These are phyloP conservation scores for Tilletia walkeri DNA, from an alignment of 1,284 basidiomycete species.

Conservation along the genomic window DNA sequence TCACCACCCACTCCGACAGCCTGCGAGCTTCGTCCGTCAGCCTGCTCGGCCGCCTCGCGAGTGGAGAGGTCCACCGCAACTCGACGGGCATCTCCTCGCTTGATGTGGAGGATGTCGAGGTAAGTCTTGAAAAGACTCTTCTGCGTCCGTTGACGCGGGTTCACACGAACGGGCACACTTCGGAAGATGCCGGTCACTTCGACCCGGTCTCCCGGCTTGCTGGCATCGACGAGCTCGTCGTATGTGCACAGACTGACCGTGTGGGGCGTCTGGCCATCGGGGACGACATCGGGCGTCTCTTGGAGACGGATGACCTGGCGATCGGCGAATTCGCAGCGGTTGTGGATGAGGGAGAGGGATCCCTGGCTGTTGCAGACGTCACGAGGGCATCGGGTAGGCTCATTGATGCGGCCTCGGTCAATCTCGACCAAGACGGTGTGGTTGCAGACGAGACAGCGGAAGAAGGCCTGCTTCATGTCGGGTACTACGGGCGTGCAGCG, in stretches of 20 bases:
- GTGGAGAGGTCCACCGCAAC: constrained; percentile 81
- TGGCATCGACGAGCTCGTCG: constrained; percentile 90
- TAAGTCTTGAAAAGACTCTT: constrained; percentile 97
- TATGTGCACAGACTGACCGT: constrained; percentile 94
- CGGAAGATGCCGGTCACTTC: constrained; percentile 91
- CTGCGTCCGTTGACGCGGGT: constrained; percentile 83
- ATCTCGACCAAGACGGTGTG: constrained; percentile 94
- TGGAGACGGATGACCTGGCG: constrained; percentile 91
- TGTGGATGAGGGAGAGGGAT: constrained; percentile 92
- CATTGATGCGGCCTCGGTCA: constrained; percentile 90
- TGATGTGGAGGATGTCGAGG: constrained; percentile 89
- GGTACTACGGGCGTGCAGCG: constrained; percentile 96
- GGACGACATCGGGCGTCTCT: constrained; percentile 95
- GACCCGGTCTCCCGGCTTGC: constrained; percentile 91
- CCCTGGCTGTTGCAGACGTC: constrained; percentile 83
- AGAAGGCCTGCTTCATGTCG: constrained; percentile 97
- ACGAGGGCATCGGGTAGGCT: constrained; percentile 84
- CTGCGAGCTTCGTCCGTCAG: constrained; percentile 59
- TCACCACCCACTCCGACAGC: constrained; percentile 82
- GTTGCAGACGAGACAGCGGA: constrained; percentile 92
- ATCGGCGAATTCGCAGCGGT: constrained; percentile 92
- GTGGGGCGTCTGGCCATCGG: constrained; percentile 96
- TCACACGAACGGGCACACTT: constrained; percentile 86
- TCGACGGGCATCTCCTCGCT: constrained; percentile 68
- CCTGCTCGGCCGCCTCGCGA: constrained; percentile 58